Base-by-base conservation (phyloP, 1,139 yeast genomes). In the Yamadazyma epiphylla region DNA sequence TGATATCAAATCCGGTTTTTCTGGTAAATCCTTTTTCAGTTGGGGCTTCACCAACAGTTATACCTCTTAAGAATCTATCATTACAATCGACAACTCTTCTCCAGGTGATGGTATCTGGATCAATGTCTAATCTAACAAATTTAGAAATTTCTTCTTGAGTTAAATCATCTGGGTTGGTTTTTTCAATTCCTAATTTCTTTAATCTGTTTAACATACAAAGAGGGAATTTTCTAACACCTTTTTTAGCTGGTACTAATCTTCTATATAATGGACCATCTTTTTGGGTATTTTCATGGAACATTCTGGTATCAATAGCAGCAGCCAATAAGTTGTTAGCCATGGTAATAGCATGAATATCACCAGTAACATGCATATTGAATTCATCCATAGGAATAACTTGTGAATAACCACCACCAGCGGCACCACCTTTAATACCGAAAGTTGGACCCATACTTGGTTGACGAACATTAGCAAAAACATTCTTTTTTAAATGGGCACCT, bases 361-460 rank as follows among this genome's bases (percentile, higher is more conserved):
- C 98, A 30, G 98, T 91, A 45, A 91, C 79, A 58, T 91, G 98
- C 85, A 91, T 79, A 70, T 91, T 91, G 72, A 91, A 91, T 63
- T 91, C 98, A 59, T 91, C 98, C 98, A 91, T 91, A 41, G 98
- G 98, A 53, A 91, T 88, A 30, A 91, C 97, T 66, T 91, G 97
- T 7, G 97, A 83, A 64, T 89, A 91, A 38, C 98, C 98, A 57
- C 98, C 98, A 55, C 98, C 98, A 13, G 98, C 97, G 42, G 98
- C 98, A 63, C 98, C 98, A 58, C 97, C 97, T 65, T 89, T 91
- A 55, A 91, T 88, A 63, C 98, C 98, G 52, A 91, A 91, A 13
- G 98, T 91, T 38, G 98, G 98, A 31, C 98, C 98, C 96, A 91
- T 89, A 12, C 95, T 84, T 25, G 98, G 98, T 61, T 91, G 98